phyloP scores from a whole-genome alignment of 2,329 filamentous ascomycete genomes.

The Pseudogymnoascus sp. region DNA sequence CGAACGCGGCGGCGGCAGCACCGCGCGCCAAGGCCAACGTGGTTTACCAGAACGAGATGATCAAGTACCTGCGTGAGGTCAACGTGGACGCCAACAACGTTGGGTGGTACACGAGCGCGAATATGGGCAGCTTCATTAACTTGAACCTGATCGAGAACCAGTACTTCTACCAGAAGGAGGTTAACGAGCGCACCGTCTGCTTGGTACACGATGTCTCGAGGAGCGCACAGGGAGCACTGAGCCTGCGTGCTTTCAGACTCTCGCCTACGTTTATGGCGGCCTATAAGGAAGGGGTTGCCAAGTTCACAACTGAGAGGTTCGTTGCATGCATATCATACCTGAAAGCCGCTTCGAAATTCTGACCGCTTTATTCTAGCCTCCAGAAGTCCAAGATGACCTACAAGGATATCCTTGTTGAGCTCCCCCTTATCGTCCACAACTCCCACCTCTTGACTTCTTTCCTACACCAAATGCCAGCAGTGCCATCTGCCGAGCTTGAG shows the following conservation, averaged over 20 bases:
- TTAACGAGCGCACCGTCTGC: conserved; percentile 77
- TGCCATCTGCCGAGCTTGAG: conserved; percentile 58
- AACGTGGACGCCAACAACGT: conserved; percentile 98
- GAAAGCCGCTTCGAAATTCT: not conserved
- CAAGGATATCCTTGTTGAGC: conserved; percentile 86
- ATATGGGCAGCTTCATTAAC: conserved; percentile 98
- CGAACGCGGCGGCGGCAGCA: conserved; percentile 72
- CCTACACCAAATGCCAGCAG: conserved; percentile 78
- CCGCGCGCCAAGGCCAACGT: conserved; percentile 87
- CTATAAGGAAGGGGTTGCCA: conserved; percentile 73
- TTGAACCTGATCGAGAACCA: conserved; percentile 95
- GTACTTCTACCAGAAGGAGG: conserved; percentile 88
- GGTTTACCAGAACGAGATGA: conserved; percentile 91
- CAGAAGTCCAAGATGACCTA: conserved; percentile 91
- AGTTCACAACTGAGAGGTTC: conserved; percentile 94
- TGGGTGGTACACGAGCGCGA: conserved; percentile 97
- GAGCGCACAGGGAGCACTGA: conserved; percentile 85
- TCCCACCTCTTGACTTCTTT: conserved; percentile 93
- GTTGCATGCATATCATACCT: conserved; percentile 26
- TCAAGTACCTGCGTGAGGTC: conserved; percentile 90
- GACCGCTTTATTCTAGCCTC: conserved; percentile 47
- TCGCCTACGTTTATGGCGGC: conserved; percentile 81
- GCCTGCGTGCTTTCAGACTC: conserved; percentile 83
- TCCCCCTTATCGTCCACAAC: conserved; percentile 88
- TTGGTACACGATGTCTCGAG: conserved; percentile 93